phyloP scores from a whole-genome alignment of 2,329 filamentous ascomycete genomes.

The Alternaria incomplexa region DNA sequence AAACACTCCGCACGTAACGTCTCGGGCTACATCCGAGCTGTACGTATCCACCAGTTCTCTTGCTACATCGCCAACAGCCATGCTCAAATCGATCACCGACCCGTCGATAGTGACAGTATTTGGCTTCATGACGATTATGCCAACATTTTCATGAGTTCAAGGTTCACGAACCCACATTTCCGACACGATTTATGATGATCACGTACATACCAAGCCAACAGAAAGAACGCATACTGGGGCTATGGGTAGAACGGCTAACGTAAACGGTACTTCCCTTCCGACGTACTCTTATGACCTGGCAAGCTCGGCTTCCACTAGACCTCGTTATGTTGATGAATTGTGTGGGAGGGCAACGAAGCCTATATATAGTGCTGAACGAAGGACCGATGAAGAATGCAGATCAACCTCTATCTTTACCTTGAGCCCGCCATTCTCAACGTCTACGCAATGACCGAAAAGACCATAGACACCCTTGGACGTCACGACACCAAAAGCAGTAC shows the following conservation, averaged over 20 bases:
- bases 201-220: slow-evolving; percentile 1
- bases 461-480: slow-evolving; percentile 7
- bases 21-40: slow-evolving; percentile 7
- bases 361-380: slow-evolving; percentile 10
- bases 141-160: not conserved
- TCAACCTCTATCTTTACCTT: not conserved
- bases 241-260: not conserved
- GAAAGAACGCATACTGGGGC: not conserved
- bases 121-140: not conserved
- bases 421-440: not conserved
- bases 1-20: not conserved
- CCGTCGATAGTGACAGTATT: not conserved
- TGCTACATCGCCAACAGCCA: not conserved
- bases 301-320: not conserved
- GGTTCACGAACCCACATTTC: not conserved
- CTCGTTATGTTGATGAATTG: not conserved
- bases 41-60: not conserved
- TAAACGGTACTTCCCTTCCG: slow-evolving; percentile 6
- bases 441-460: slow-evolving; percentile 22
- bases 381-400: not conserved
- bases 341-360: not conserved
- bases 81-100: not conserved
- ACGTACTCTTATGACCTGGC: not conserved
- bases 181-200: not conserved
- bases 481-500: slow-evolving; percentile 16